Base-by-base conservation (phyloP, 2,329 filamentous ascomycete species). In the Clarireedia hainanense region DNA sequence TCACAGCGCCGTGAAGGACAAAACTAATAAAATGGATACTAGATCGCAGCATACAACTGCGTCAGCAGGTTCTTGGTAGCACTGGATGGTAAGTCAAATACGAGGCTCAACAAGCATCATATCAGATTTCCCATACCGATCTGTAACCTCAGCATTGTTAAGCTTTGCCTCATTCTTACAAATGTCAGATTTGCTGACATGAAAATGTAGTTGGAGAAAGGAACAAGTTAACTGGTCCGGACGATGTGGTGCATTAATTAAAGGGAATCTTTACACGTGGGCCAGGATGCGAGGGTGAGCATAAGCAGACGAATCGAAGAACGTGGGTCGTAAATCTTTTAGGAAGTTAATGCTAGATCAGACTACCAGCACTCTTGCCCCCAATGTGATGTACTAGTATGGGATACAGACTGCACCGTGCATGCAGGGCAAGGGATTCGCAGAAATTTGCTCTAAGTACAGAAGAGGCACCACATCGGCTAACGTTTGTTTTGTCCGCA, bases 41-140 rank as follows among this genome's bases (percentile, higher is more conserved):
- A 69, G 67, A 80, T 89, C 62, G 88, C 87, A 12, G 83, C 81
- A 54, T 95, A 95, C 69, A 95, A 95, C 69, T 91, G 88, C 67
- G 89, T 95, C 15, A 91, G 86, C 69, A 79, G 89, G 30, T 91
- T 95, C 64, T 70, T 95, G 62, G 89, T 95, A 20, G 89, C 89
- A 14, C 70, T 95, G 55, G 85, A 95, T 73, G 88, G 82, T 84
- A 72, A 71, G 80, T 73, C 17, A 14, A 45, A 42, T 10, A 12
- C 39, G 17, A 42, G 48, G 23, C 53, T 46, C 15, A 17, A 15
- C 27, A 12, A 20, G 20, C 20, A 55, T 27, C 14, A 17, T 43
- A 43, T 39, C 17, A 36, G 36, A 17, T 23, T 5, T 37, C 24
- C 9, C 3, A 34, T 20, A 1, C 20, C n/a, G 4, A 6, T 30